Conservation (phyloP, 1,284 basidiomycete species). For the Cronartium quercuum region DNA sequence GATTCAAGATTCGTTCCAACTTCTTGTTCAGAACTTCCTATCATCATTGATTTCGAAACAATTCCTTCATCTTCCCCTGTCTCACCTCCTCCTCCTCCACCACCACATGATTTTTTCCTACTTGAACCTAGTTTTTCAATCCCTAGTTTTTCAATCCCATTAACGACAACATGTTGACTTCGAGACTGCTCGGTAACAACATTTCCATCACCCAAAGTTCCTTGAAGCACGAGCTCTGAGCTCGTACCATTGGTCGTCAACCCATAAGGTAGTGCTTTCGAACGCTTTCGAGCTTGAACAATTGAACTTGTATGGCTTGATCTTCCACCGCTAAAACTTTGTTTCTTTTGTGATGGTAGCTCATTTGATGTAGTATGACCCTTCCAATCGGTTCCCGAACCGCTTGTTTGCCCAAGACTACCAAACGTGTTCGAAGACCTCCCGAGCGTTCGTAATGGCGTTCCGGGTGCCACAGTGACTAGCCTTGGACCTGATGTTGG, state of each 20-base stretch:
- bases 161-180: neutral
- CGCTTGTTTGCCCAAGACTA: neutral
- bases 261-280: conserved; percentile 25
- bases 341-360: neutral
- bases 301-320: conserved; percentile 18
- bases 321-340: conserved; percentile 18
- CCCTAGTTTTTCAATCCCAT: neutral
- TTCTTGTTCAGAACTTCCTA: neutral
- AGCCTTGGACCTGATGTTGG: neutral
- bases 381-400: too few species aligned
- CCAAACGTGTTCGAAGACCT: neutral
- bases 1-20: neutral
- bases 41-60: neutral
- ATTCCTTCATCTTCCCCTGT: neutral
- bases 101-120: too few species aligned
- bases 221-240: neutral
- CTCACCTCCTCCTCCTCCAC: too few species aligned
- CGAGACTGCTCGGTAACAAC: too few species aligned
- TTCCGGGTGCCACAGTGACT: neutral
- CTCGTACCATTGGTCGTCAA: neutral
- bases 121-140: too few species aligned
- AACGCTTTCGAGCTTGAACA: conserved; percentile 29
- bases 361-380: too few species aligned
- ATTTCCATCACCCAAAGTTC: neutral
- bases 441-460: neutral